A percentile compares a stretch with the other conserved stretches of the same genome.
These are phyloP conservation scores for Blastobotrys niveus DNA, from an alignment of 1,139 yeast genomes.

Conservation along the genomic window DNA sequence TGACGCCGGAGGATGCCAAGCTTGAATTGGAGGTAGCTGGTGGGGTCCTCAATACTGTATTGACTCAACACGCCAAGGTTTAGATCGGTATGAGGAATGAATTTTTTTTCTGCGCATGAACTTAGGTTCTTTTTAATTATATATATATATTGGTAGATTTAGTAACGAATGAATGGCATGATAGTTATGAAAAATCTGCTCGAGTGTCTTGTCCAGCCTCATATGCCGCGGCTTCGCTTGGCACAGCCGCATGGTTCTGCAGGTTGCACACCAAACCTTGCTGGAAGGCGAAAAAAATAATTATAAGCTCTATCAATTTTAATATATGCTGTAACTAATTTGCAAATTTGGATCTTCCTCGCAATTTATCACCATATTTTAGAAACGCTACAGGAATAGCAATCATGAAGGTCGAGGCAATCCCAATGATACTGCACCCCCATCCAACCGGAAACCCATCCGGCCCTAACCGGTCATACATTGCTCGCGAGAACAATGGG, in stretches of 20 bases:
- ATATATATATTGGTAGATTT: too few relatives aligned
- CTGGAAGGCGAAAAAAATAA: conserved; percentile 14
- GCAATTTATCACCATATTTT: conserved; percentile 48
- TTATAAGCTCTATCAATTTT: conserved; percentile 24
- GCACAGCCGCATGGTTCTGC: conserved; percentile 1
- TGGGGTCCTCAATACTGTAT: conserved; percentile 16
- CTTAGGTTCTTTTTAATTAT: too few relatives aligned
- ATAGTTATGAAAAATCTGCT: too few relatives aligned
- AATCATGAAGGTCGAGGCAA: conserved; percentile 41
- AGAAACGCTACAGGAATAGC: conserved; percentile 4
- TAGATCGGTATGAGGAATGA: too few relatives aligned
- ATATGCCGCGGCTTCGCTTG: too few relatives aligned
- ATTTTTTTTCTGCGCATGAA: too few relatives aligned
- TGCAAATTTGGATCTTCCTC: conserved; percentile 35
- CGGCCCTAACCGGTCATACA: conserved; percentile 42
- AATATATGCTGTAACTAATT: conserved; percentile 31
- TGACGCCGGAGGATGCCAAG: conserved; percentile 19
- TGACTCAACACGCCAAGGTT: conserved; percentile 11
- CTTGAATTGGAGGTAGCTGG: conserved; percentile 16
- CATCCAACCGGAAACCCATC: conserved; percentile 40
- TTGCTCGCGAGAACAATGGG: conserved; percentile 51
- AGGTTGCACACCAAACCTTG: background rate
- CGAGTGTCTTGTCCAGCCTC: too few relatives aligned
- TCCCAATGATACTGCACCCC: conserved; percentile 47
- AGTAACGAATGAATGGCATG: too few relatives aligned